phyloP scores from a whole-genome alignment of 202 grass and related monocot genomes.

The Setaria italica region DNA sequence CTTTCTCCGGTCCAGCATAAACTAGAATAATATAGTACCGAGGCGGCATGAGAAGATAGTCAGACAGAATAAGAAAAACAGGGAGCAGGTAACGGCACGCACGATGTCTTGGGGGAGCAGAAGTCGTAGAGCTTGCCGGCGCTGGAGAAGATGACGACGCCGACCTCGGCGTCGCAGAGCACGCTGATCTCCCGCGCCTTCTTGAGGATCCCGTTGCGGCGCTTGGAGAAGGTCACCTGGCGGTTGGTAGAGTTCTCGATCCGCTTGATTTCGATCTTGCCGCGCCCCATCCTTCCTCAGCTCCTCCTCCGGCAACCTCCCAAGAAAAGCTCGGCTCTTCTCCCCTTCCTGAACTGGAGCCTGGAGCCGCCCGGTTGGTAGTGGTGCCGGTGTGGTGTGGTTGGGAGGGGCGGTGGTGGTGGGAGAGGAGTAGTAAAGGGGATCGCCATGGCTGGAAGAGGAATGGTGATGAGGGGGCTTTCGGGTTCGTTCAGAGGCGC shows the following conservation, averaged over 20 bases:
- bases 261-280: conserved; percentile 96
- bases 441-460: conserved; percentile 59
- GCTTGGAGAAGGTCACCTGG: conserved; percentile 90
- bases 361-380: conserved; percentile 27
- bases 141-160: conserved; percentile 83
- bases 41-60: not conserved
- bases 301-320: not conserved
- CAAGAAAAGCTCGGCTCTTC: conserved; percentile 14
- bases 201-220: conserved; percentile 89
- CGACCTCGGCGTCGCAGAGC: conserved; percentile 73
- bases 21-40: not conserved
- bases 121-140: conserved; percentile 82
- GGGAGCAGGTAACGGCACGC: not conserved
- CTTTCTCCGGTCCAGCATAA: not conserved
- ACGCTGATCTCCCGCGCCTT: conserved; percentile 90
- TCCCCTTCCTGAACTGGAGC: conserved; percentile 21
- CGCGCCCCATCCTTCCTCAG: conserved; percentile 67
- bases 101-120: conserved; percentile 74
- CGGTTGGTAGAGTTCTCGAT: conserved; percentile 96
- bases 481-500: conserved; percentile 65
- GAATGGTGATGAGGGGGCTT: conserved; percentile 71
- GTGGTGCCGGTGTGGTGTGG: conserved; percentile 47
- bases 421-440: conserved; percentile 49
- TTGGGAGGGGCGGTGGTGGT: conserved; percentile 34
- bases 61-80: not conserved